Conservation (phyloP, 768 basidiomycete species). For the Lactarius hengduanensis region DNA sequence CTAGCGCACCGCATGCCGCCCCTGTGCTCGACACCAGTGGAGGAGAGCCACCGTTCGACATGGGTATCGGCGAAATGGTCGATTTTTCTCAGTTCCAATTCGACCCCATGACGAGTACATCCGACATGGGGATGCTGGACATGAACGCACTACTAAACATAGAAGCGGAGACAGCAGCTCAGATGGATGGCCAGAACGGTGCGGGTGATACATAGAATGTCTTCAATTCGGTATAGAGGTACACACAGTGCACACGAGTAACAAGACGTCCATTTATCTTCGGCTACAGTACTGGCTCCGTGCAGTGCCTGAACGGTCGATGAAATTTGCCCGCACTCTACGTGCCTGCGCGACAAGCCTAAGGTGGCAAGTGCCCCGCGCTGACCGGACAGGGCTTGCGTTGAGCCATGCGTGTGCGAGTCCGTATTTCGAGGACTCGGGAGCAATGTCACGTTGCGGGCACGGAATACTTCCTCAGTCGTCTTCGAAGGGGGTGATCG, state of each 20-base stretch:
- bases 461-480: constrained; percentile 54
- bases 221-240: constrained; percentile 2
- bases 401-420: background rate
- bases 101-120: constrained; percentile 29
- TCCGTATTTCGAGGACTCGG: background rate
- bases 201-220: constrained; percentile 13
- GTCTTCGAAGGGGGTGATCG: constrained; percentile 69
- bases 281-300: background rate
- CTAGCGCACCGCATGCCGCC: constrained; percentile 12
- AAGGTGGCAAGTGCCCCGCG: background rate
- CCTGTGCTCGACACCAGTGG: constrained; percentile 26
- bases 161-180: constrained; percentile 12
- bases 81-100: constrained; percentile 18
- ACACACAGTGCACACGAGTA: constrained; percentile 7
- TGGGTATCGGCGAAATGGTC: constrained; percentile 33
- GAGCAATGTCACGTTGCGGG: background rate
- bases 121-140: constrained; percentile 39
- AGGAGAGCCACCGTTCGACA: constrained; percentile 44
- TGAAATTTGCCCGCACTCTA: background rate
- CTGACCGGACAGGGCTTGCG: background rate
- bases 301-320: constrained; percentile 4
- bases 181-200: constrained; percentile 17
- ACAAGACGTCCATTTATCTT: background rate
- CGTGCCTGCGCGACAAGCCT: background rate
- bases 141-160: constrained; percentile 18